These are phyloP conservation scores for Cucurbita pepo DNA, from an alignment of 306 rosid genomes.

Conservation along the genomic window DNA sequence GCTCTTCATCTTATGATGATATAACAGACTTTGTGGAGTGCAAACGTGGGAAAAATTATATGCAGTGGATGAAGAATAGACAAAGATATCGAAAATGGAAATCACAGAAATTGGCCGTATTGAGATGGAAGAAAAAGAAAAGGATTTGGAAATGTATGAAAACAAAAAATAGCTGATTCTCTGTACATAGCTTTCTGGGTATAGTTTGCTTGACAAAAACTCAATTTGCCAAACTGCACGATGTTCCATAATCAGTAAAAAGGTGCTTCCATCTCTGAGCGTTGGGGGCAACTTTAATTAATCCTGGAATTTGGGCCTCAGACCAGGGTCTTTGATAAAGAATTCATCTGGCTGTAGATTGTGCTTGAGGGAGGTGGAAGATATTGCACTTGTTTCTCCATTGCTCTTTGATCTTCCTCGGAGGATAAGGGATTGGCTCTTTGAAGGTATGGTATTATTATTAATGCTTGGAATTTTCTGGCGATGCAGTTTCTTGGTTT, in stretches of 20 bases:
- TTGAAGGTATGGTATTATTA: neutral
- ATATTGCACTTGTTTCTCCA: too few relatives aligned
- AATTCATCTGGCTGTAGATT: too few relatives aligned
- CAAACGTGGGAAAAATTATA: constrained; percentile 40
- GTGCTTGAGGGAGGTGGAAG: neutral
- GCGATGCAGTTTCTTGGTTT: too few relatives aligned
- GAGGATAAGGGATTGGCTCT: neutral
- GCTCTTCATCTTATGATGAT: constrained; percentile 28
- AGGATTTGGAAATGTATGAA: constrained; percentile 17
- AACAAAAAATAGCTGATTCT: constrained; percentile 1
- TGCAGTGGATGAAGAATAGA: constrained; percentile 37
- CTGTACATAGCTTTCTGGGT: neutral
- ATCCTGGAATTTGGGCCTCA: too few relatives aligned
- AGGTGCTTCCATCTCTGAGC: too few relatives aligned
- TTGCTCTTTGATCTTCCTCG: neutral
- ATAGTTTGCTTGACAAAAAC: neutral
- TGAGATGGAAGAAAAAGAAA: constrained; percentile 36
- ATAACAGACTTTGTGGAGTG: constrained; percentile 51
- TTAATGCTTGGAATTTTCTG: too few relatives aligned
- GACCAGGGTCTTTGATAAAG: too few relatives aligned
- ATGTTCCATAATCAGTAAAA: too few relatives aligned
- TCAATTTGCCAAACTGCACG: neutral
- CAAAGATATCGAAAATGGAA: constrained; percentile 23
- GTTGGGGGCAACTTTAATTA: too few relatives aligned
- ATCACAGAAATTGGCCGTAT: constrained; percentile 13